Evolutionary conservation across 148 eudicot genomes (phyloP), one percentile per base, ranked within the genome.

Genomic region (Fagopyrum homotropicum): DNA sequence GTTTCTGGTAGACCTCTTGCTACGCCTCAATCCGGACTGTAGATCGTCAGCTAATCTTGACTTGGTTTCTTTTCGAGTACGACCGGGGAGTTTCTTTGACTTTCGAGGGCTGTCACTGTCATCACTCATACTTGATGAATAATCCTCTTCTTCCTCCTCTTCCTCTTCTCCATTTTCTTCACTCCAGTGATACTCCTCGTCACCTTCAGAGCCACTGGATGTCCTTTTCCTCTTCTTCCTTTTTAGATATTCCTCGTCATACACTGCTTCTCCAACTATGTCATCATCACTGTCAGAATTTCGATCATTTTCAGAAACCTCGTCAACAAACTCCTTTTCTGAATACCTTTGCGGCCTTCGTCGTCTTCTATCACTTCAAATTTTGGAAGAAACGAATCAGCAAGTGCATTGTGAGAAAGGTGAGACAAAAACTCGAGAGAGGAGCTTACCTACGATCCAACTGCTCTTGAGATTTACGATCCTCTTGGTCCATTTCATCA

Each of bases 211-310:
- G 77, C 99, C 83, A 49, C 96, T 90, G 16, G 96, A 86, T 71
- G 76, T 68, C 73, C 83, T 88, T 80, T 82, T 86, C 80, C 75
- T 88, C 56, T 92, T 92, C 57, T 85, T 82, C 44, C 73, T 79
- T 72, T 80, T 88, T 57, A 88, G 45, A 78, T 95, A 88, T 63
- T 86, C 99, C 1, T 92, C 97, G 46, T 95, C 93, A 75, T 95
- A 92, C 17, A 90, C 99, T n/a, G 83, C 99, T 84, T 92, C 99
- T 69, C 99, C 99, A 70, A 89, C 96, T 59, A 95, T 95, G 55
- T 95, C 97, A 44, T 95, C 98, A 73, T 90, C 96, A 75, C 90
- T 88, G 52, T 92, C 92, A 76, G 76, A 79, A 64, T 82, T 90
- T 26, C 76, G 83, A 44, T 90, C 96, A 51, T 87, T 81, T 22